Conservation (phyloP, 495 filamentous ascomycete genomes). For the Hyaloscypha variabilis region DNA sequence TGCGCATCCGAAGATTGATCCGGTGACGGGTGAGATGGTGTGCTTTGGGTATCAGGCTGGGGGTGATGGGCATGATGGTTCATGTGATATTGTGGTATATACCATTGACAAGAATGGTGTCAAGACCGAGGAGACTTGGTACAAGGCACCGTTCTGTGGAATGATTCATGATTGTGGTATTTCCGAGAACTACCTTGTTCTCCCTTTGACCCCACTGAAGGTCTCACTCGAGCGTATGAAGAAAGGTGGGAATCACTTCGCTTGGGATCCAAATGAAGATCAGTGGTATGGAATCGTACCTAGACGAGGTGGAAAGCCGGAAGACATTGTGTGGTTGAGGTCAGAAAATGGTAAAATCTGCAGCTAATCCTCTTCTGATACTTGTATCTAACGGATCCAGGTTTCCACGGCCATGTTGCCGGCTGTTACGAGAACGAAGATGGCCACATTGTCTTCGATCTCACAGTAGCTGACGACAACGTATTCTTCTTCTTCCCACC, state of each 20-base stretch:
- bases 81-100: slow-evolving; percentile 51
- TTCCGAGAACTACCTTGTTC: slow-evolving; percentile 53
- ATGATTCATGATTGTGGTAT: slow-evolving; percentile 62
- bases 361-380: slow-evolving; percentile 2
- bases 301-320: slow-evolving; percentile 46
- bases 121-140: slow-evolving; percentile 48
- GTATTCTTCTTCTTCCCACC: slow-evolving; percentile 59
- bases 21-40: slow-evolving; percentile 57
- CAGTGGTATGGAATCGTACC: slow-evolving; percentile 54
- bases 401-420: slow-evolving; percentile 52
- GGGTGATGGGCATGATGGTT: slow-evolving; percentile 45
- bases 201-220: slow-evolving; percentile 55
- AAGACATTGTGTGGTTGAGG: slow-evolving; percentile 52
- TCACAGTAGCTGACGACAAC: slow-evolving; percentile 58
- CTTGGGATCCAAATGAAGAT: slow-evolving; percentile 55
- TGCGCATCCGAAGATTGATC: slow-evolving; percentile 64
- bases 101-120: slow-evolving; percentile 44
- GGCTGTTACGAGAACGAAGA: slow-evolving; percentile 52
- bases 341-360: slow-evolving; percentile 44
- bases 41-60: slow-evolving; percentile 58
- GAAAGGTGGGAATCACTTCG: slow-evolving; percentile 56
- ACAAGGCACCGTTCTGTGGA: slow-evolving; percentile 52
- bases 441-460: slow-evolving; percentile 52
- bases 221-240: slow-evolving; percentile 54
- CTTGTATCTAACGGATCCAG: slow-evolving; percentile 33